Base-by-base conservation (phyloP, 163 green algal genomes). In the Prototheca wickerhamii region DNA sequence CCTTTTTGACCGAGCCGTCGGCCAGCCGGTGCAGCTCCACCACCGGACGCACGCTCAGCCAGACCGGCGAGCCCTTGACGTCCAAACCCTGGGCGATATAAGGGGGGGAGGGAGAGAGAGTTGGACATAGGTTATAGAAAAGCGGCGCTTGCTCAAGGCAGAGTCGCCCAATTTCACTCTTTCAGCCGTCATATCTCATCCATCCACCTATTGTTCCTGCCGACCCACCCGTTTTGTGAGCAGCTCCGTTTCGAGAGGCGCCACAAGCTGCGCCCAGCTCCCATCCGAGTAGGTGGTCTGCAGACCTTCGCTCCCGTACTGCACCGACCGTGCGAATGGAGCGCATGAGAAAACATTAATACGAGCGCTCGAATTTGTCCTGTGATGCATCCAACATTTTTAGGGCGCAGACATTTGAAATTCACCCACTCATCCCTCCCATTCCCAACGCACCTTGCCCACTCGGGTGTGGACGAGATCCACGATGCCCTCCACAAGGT, bases 1-100 rank as follows among this genome's bases (percentile, higher is more conserved):
- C 80, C 77, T 94, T 94, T 57, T 89, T 74, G 4, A 94, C 68
- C 57, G 70, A 85, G 57, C 86, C 89, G 68, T 95, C 89, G 20
- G 82, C 52, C 50, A 75, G 71, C 21, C 80, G 65, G 43, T 85
- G 60, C 52, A 87, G 66, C 12, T 79, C 82, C 63, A 85, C 72
- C 43, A 74, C 75, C 26, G 79, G 74, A 52, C 82, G 71, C 60
- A 90, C 81, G 63, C 89, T 73, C 58, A 94, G 67, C 61, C 90
- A 32, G 34, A 91, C 57, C 10, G 69, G 67, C 35, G 77, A 49
- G 0, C 64, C 30, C 0, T 75, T 79, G 29, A 82, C 67, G 29
- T 90, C 82, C 32, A 92, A 44, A 3, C 84, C 85, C 63, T 77
- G 68, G 54, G 64, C 54, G 28, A 60, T 70, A 26, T 15, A 17